These are phyloP conservation scores for Phylloporus sp. DNA, from an alignment of 768 basidiomycete species.

Conservation along the genomic window DNA sequence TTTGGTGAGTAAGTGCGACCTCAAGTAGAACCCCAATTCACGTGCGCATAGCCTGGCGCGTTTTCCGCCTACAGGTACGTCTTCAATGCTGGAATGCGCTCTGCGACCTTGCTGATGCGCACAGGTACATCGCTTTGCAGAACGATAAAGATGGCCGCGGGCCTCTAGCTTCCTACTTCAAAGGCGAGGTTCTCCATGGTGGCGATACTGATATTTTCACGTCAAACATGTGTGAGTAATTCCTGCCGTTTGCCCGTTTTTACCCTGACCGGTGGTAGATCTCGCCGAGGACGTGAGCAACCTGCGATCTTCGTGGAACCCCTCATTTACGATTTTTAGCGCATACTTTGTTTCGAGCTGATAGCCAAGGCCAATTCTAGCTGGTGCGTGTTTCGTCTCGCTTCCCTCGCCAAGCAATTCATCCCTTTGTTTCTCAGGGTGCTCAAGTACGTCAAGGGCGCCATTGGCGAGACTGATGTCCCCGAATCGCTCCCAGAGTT, in stretches of 20 bases:
- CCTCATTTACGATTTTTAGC: conserved; percentile 40
- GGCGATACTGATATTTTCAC: conserved; percentile 89
- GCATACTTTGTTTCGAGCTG: conserved; percentile 77
- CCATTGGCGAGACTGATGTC: conserved; percentile 90
- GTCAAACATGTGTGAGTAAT: conserved; percentile 84
- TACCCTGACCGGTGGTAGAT: conserved; percentile 41
- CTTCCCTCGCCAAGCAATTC: background rate
- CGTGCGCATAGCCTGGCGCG: conserved; percentile 66
- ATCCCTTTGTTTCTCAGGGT: conserved; percentile 51
- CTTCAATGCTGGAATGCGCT: background rate
- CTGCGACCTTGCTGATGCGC: conserved; percentile 1
- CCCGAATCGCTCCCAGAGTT: conserved; percentile 92
- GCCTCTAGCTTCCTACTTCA: conserved; percentile 94
- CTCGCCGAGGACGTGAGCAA: conserved; percentile 78
- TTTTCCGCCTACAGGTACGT: conserved; percentile 81
- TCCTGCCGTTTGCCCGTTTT: background rate
- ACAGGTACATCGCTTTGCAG: conserved; percentile 79
- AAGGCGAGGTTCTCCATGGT: conserved; percentile 85
- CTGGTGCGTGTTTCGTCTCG: conserved; percentile 47
- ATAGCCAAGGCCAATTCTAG: conserved; percentile 72
- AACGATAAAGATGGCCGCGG: conserved; percentile 79
- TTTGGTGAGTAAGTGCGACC: conserved; percentile 43
- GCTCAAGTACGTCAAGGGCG: conserved; percentile 94
- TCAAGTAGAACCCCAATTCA: conserved; percentile 8
- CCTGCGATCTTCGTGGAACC: background rate